Conservation (phyloP, 352 stramenopile genomes). For the Globisporangium ultimum region DNA sequence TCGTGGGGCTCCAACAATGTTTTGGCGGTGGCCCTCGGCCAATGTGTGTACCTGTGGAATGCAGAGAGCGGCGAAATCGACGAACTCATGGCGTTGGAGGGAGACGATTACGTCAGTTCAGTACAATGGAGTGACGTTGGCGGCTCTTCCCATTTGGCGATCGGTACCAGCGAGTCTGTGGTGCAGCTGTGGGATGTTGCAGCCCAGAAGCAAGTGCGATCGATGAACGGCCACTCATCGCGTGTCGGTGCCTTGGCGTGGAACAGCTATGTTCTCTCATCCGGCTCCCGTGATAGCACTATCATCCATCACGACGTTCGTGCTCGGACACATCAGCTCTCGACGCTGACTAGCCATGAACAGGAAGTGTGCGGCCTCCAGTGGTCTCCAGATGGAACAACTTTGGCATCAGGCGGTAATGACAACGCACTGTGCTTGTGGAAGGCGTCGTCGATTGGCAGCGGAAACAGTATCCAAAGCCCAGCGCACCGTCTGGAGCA, state of each 20-base stretch:
- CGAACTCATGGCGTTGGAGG: conserved; percentile 89
- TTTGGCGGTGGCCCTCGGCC: conserved; percentile 95
- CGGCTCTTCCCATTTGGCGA: conserved; percentile 84
- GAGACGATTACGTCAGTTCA: conserved; percentile 95
- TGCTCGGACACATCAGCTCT: conserved; percentile 81
- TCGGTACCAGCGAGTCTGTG: conserved; percentile 93
- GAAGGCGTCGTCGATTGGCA: conserved; percentile 90
- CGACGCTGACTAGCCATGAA: conserved; percentile 90
- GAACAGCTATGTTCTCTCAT: conserved; percentile 94
- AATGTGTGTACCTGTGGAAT: conserved; percentile 99
- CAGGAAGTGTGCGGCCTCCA: conserved; percentile 98
- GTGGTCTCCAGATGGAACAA: conserved; percentile 96
- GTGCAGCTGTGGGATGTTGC: conserved; percentile 98
- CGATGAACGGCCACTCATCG: conserved; percentile 90
- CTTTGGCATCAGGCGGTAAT: conserved; percentile 96
- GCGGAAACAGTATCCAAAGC: conserved; percentile 42
- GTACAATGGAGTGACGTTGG: conserved; percentile 94
- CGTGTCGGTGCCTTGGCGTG: conserved; percentile 95
- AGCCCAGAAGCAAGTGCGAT: conserved; percentile 89
- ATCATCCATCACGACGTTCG: conserved; percentile 89
- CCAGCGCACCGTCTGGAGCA: conserved; percentile 90
- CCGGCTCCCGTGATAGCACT: conserved; percentile 91
- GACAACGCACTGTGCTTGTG: conserved; percentile 97
- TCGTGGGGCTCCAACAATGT: conserved; percentile 97
- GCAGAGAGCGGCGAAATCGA: conserved; percentile 94